Conservation (phyloP, 164 flowering plant species). For the Hamamelis virginiana region DNA sequence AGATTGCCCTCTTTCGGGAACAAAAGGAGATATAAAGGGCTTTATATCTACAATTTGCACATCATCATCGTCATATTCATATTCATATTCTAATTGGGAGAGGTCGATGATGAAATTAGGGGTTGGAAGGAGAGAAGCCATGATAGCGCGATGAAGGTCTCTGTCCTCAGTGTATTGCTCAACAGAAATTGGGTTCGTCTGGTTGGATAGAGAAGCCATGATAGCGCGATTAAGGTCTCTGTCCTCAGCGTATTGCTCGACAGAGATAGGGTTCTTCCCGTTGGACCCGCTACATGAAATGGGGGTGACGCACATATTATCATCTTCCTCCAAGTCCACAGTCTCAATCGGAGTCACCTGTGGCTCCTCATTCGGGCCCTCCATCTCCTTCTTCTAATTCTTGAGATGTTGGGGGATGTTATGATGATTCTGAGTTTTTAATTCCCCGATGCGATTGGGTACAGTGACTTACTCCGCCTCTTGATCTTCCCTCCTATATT, state of each 20-base stretch:
- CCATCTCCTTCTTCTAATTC: no score
- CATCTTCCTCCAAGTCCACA: conserved; percentile 14
- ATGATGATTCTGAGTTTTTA: no score
- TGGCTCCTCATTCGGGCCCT: not conserved
- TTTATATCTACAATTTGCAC: not conserved
- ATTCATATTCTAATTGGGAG: not conserved
- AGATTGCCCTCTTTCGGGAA: conserved; percentile 7
- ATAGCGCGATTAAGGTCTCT: conserved; percentile 8
- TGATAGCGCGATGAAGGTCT: conserved; percentile 13
- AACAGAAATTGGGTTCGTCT: not conserved
- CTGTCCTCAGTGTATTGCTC: conserved; percentile 11
- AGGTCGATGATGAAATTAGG: no score
- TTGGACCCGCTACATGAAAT: conserved; percentile 19
- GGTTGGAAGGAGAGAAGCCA: conserved; percentile 8
- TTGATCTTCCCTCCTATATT: no score
- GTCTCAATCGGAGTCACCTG: conserved; percentile 4
- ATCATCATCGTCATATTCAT: not conserved
- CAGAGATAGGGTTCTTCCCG: conserved; percentile 20
- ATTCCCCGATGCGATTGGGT: no score
- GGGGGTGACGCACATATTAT: conserved; percentile 2
- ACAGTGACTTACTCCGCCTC: no score
- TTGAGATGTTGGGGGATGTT: no score
- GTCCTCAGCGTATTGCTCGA: conserved; percentile 19
- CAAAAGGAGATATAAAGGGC: not conserved
- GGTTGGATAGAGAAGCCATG: not conserved